A percentile compares a stretch with the other conserved stretches of the same genome.
These are phyloP conservation scores for Mariannaea elegans DNA, from an alignment of 2,329 filamentous ascomycete species.

Conservation along the genomic window DNA sequence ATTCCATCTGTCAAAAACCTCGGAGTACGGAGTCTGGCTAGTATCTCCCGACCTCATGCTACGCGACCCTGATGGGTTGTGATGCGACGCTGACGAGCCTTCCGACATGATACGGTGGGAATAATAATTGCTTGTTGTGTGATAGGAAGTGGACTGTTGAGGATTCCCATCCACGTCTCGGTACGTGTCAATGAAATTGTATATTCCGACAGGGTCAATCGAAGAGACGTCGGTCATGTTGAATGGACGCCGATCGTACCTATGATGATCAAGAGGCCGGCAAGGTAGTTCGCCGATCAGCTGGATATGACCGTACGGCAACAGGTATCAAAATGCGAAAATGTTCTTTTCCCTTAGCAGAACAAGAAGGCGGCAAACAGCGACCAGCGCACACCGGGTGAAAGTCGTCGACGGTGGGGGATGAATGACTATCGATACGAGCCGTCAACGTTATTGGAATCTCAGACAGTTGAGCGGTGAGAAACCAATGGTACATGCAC, in stretches of 20 bases:
- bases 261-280: neutral
- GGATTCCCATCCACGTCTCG: neutral
- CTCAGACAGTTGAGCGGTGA: neutral
- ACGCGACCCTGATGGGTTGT: conserved; percentile 1
- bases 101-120: neutral
- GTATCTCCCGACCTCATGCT: conserved; percentile 24
- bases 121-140: neutral
- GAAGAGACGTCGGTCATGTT: neutral
- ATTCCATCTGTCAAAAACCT: conserved; percentile 18
- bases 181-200: neutral
- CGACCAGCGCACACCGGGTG: neutral
- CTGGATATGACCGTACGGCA: neutral
- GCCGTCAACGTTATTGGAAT: neutral
- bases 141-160: neutral
- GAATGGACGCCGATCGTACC: neutral
- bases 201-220: neutral
- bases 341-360: neutral
- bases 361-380: neutral
- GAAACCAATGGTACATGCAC: neutral
- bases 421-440: neutral
- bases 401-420: neutral
- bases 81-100: neutral
- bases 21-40: conserved; percentile 21
- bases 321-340: neutral
- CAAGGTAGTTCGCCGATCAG: neutral